Evolutionary conservation across 148 eudicot genomes (phyloP), one percentile per base, ranked within the genome.

Genomic region (Suaeda aralocaspica): DNA sequence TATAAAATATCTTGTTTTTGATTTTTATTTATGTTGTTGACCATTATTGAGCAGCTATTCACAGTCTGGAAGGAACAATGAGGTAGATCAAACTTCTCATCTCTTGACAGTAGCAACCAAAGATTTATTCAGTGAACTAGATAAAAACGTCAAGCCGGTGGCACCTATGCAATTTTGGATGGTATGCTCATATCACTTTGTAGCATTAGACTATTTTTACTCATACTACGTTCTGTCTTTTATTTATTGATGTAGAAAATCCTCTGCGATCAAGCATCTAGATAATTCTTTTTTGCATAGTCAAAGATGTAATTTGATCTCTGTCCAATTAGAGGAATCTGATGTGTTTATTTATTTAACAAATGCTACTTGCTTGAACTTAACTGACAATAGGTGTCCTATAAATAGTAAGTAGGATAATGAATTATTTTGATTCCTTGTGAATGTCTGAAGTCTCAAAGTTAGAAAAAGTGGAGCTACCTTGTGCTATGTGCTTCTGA

Each of bases 91-190:
- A 71, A 76, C 92, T 68, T 91, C 98, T 78, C 97, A 94, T 86
- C 82, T 82, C 2, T 72, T 94, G 87, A 89, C 98, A 30, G 88
- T 91, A 59, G 97, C 98, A 52, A 94, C 97, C 36, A 75, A 89
- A 68, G 98, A 94, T 77, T 74, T 94, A 61, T 91, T 94, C 78
- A 76, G 55, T 48, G 98, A 94, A 63, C 97, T 94, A 51, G 98
- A 94, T 80, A 94, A 87, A 76, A 94, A 80, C 77, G 92, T 77
- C 64, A 88, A 88, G 82, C 86, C 98, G n/a, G 97, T 94, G 76
- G 89, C 98, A 28, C 97, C 97, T 29, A 83, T 87, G 90, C 95
- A 92, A 67, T 94, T 94, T 74, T 94, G 92, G 96, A 83, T 80
- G 96, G 98, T 94, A 78, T 34, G 77, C 72, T 72, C 56, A 21